Base-by-base conservation (phyloP, 2,329 filamentous ascomycete species). In the Samsoniella hepiali region DNA sequence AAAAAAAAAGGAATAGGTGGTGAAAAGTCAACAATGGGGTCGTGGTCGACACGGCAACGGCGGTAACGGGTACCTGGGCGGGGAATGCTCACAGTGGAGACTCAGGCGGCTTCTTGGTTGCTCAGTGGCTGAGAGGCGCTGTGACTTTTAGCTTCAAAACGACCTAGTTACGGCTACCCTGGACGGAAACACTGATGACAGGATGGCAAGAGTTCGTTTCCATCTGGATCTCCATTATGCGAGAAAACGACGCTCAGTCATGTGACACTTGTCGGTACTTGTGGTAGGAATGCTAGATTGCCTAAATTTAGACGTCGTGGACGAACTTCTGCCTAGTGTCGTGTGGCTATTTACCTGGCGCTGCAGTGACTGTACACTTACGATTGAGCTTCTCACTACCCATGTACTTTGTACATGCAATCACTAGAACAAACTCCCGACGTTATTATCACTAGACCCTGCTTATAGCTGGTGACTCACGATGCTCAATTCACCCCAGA, bases 51-150 rank as follows among this genome's bases (percentile, higher is more conserved):
- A 40, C 9, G 60, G 60, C 60, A 63, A 63, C 60, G 42, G 34
- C 22, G 13, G 53, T 51, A 63, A 49, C 44, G 60, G 60, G 59
- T 51, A 51, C 40, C 59, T 59, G 42, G 15, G 3, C 59, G 51
- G 59, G 22, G 59, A 62, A 62, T 62, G 59, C 42, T 55, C 38
- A n/a, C n/a, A 27, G 59, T 55, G 59, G 59, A 42, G 58, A 17
- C 22, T 8, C 9, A 11, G 47, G 54, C 29, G 32, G 50, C 45
- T 10, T 3, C 10, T 27, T 17, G 34, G 13, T 40, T 15, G 38
- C 38, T 36, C 29, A 22, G 40, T 36, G 51, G n/a, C 29, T 45
- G 29, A 3, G 38, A 45, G 29, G 50, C 50, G 50, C 50, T 53
- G 29, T 34, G n/a, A 53, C 11, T n/a, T 22, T 22, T 6, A 34